Evolutionary conservation across 2,329 filamentous ascomycete species (phyloP).

Genomic region (Fusarium avenaceum): DNA sequence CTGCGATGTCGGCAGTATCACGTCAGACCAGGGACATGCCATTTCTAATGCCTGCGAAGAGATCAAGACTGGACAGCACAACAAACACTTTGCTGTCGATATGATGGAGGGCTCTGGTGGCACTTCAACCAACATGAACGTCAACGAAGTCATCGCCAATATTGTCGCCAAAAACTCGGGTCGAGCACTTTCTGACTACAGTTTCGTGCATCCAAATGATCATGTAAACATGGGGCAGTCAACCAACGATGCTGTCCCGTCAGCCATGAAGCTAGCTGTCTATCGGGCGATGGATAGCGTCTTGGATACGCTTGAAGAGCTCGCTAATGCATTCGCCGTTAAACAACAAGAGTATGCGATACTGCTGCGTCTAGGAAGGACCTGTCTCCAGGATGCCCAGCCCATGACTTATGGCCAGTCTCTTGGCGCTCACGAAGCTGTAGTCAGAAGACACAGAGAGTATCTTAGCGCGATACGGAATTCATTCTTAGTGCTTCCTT

Average conservation of each 20-base stretch:
- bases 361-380: slow-evolving; percentile 8
- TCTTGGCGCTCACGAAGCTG: slow-evolving; percentile 9
- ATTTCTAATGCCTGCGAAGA: slow-evolving; percentile 6
- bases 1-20: neutral
- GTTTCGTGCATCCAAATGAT: slow-evolving; percentile 12
- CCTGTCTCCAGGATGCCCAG: slow-evolving; percentile 15
- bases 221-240: slow-evolving; percentile 18
- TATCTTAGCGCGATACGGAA: slow-evolving; percentile 7
- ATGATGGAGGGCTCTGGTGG: slow-evolving; percentile 20
- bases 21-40: slow-evolving; percentile 1
- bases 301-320: neutral
- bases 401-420: slow-evolving; percentile 11
- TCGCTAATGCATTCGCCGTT: slow-evolving; percentile 1
- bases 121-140: slow-evolving; percentile 18
- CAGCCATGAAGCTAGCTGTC: slow-evolving; percentile 16
- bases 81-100: slow-evolving; percentile 11
- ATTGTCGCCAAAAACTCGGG: slow-evolving; percentile 11
- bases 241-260: slow-evolving; percentile 10
- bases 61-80: slow-evolving; percentile 2
- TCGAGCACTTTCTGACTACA: slow-evolving; percentile 4
- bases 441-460: slow-evolving; percentile 2
- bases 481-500: neutral
- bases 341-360: slow-evolving; percentile 3
- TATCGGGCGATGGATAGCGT: slow-evolving; percentile 1
- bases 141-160: slow-evolving; percentile 21